Evolutionary conservation across 768 basidiomycete genomes (phyloP), one percentile per base, ranked within the genome.

Genomic region (Pluteus cervinus): DNA sequence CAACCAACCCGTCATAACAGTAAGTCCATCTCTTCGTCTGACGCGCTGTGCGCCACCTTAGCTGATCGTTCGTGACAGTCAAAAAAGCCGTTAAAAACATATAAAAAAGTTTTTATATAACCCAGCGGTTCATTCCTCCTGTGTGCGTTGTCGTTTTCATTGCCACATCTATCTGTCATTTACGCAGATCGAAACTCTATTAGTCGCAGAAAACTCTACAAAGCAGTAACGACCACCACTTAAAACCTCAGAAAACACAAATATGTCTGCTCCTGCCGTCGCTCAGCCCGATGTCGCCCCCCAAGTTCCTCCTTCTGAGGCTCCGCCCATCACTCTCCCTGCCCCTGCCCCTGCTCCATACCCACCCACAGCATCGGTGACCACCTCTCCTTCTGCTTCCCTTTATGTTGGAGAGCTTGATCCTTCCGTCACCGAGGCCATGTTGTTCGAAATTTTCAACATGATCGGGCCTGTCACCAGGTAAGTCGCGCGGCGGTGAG

Each of bases 401-500:
- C 87, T 99, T 53, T 99, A 99, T 68, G 96, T 99, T 46, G 96
- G 96, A 42, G 96, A 99, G 69, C 85, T 99, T 49, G 96, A 98
- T 66, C 83, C 88, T 53, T 86, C 88, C 48, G 96, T 99, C 65
- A 89, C 93, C 24, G 96, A 99, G 73, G 94, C 96, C 41, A 97
- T 97, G 91, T 79, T 99, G 38, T 99, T 98, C 59, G 96, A 99
- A 73, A 98, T 99, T 62, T 99, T 99, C 75, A 96, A 96, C 63
- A 94, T 98, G 89, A 91, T 98, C 65, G 96, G 96, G 36, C 96
- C 94, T 33, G 96, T 99, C 48, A 92, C 92, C 30, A 93, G 90
- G 91, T 89, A 47, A 46, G 81, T 63, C 23, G 28, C 40, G 29
- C 21, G 5, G 37, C 21, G 37, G 20, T 37, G 12, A 33, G 23